Percentiles rank a stretch among this genome's conserved stretches.
Conservation (phyloP, 2,329 filamentous ascomycete species). For the Colletotrichum kahawae region DNA sequence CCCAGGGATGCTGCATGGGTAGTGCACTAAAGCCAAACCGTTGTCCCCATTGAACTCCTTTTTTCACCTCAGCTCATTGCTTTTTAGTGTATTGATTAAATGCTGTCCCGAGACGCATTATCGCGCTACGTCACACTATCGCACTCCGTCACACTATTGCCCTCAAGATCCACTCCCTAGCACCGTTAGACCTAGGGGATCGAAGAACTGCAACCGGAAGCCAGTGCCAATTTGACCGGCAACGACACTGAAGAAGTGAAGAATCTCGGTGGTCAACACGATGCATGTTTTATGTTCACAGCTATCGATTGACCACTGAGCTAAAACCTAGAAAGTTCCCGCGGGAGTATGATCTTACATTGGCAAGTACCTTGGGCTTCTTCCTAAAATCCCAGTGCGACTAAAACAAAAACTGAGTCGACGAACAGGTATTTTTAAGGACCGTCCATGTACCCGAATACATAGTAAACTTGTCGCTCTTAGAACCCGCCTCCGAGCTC, state of each 20-base stretch:
- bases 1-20: too few relatives aligned
- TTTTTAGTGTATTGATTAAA: too few relatives aligned
- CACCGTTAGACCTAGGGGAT: too few relatives aligned
- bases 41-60: too few relatives aligned
- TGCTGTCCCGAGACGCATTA: too few relatives aligned
- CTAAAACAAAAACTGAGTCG: too few relatives aligned
- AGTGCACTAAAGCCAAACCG: fast-evolving
- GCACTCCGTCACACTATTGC: too few relatives aligned
- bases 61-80: too few relatives aligned
- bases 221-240: too few relatives aligned
- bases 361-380: background rate
- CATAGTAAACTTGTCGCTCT: background rate
- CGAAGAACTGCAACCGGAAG: too few relatives aligned
- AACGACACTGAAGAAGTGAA: background rate
- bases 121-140: too few relatives aligned
- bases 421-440: fast-evolving
- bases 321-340: background rate
- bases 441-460: background rate
- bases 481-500: background rate
- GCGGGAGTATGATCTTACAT: background rate
- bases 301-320: background rate
- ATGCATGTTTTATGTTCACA: background rate
- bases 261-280: background rate
- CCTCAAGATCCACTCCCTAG: too few relatives aligned
- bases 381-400: background rate